Percentiles rank a stretch among this genome's conserved stretches.
These are phyloP conservation scores for Cyberlindnera mississippiensis DNA, from an alignment of 805 yeast genomes.

Conservation along the genomic window DNA sequence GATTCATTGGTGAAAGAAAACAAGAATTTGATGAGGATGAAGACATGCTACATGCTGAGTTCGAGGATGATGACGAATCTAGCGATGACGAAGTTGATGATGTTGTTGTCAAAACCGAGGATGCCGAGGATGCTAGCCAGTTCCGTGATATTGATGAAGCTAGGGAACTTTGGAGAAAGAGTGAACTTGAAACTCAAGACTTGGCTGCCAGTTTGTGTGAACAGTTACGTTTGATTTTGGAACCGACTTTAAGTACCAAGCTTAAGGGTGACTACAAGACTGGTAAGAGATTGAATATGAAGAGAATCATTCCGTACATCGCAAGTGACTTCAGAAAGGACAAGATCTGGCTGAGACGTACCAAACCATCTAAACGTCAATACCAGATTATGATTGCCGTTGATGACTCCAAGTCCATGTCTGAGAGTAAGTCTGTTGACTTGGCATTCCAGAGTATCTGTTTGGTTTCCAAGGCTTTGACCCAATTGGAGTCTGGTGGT, in stretches of 20 bases:
- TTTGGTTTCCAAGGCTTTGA: conserved; percentile 86
- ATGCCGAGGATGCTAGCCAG: conserved; percentile 23
- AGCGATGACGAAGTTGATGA: conserved; percentile 24
- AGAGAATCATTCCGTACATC: conserved; percentile 93
- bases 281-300: conserved; percentile 96
- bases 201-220: conserved; percentile 85
- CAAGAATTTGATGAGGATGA: conserved; percentile 31
- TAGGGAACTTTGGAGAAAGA: conserved; percentile 72
- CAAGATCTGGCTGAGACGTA: conserved; percentile 96
- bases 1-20: conserved; percentile 46
- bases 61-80: conserved; percentile 23
- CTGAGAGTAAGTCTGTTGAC: conserved; percentile 84
- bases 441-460: conserved; percentile 94
- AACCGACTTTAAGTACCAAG: conserved; percentile 95
- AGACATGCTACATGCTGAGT: conserved; percentile 29
- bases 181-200: conserved; percentile 84
- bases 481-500: conserved; percentile 93
- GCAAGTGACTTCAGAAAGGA: conserved; percentile 97
- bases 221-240: conserved; percentile 86
- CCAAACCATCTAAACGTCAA: conserved; percentile 95
- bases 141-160: conserved; percentile 63
- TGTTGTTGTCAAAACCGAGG: conserved; percentile 22
- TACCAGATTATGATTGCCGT: conserved; percentile 97
- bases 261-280: conserved; percentile 94
- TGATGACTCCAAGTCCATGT: conserved; percentile 97